These are phyloP conservation scores for Ustulina deusta DNA, from an alignment of 2,329 filamentous ascomycete genomes.

Conservation along the genomic window DNA sequence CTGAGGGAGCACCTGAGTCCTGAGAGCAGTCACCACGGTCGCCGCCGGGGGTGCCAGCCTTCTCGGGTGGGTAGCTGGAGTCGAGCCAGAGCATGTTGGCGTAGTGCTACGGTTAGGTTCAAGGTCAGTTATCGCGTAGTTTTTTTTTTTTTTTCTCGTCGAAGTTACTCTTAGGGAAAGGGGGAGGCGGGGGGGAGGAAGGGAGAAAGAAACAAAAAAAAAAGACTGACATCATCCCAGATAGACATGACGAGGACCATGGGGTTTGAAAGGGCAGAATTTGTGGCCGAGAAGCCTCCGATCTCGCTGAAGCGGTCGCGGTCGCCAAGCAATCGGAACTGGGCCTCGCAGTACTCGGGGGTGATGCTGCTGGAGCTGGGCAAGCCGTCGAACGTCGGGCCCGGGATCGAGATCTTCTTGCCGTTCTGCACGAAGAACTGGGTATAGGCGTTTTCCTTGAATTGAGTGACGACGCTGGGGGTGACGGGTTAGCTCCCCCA, in stretches of 20 bases:
- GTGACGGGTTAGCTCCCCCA: slow-evolving; percentile 11
- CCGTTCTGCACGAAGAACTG: slow-evolving; percentile 72
- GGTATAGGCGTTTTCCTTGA: slow-evolving; percentile 59
- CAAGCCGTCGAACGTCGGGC: slow-evolving; percentile 49
- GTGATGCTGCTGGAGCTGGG: slow-evolving; percentile 57
- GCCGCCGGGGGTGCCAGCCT: slow-evolving; percentile 56
- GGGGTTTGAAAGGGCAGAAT: slow-evolving; percentile 63
- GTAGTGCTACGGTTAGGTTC: slow-evolving; percentile 54
- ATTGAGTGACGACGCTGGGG: slow-evolving; percentile 67
- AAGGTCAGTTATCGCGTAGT: background rate
- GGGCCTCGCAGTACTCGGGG: slow-evolving; percentile 64
- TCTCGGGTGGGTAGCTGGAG: slow-evolving; percentile 59
- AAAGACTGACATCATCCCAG: slow-evolving; percentile 65
- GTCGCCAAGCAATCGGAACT: slow-evolving; percentile 66
- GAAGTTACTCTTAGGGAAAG: background rate
- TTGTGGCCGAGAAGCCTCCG: slow-evolving; percentile 67
- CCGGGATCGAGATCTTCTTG: slow-evolving; percentile 60
- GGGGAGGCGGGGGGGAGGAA: too few relatives aligned
- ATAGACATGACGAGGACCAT: slow-evolving; percentile 73
- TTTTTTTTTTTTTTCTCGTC: background rate
- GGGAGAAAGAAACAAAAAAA: background rate
- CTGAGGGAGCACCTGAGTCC: slow-evolving; percentile 59
- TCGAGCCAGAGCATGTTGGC: slow-evolving; percentile 73
- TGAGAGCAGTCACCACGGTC: slow-evolving; percentile 62
- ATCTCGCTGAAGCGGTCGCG: slow-evolving; percentile 62